Evolutionary conservation across 2,329 filamentous ascomycete species (phyloP), one percentile per base, ranked within the genome.

Genomic region (Myotisia sp.): DNA sequence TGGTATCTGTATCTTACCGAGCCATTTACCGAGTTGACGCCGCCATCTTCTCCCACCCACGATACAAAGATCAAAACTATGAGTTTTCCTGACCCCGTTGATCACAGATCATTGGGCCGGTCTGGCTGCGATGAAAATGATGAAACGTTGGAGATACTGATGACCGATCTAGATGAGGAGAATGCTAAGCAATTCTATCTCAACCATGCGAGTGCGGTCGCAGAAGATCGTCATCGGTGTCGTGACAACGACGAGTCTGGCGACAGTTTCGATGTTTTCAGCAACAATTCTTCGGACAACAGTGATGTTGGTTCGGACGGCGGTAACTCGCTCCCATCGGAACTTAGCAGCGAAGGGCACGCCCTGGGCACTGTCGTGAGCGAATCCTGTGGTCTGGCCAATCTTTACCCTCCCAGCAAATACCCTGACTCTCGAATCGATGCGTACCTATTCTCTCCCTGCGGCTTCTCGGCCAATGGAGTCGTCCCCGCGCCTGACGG

Each of bases 1-100:
- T 98, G 90, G 90, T 95, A 95, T 56, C 67, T 98, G 37, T 98
- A 98, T 63, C 77, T 95, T 50, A 95, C 90, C 8, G 83, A 83
- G 33, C 87, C 90, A 12, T 77, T 79, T 54, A 77, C 73, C 30
- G 65, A 72, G 35, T 66, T 92, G 44, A 92, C 86, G 0, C 85
- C 86, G 4, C 86, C 87, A 37, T 68, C 76, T 19, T 92, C 81
- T 7, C 86, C 87, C 4, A 50, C 50, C 28, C 53, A 49, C 28
- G 62, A 70, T 48, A 69, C 70, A 1, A 63, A 74, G 46, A 77
- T 70, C 29, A 76, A 71, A 52, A 56, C 68, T 31, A 54, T 77
- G 38, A 64, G 65, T 47, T 53, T 74, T 51, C 66, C 79, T 3
- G 47, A 53, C 9, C 34, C 45, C 7, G 42, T 52, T 26, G 42